phyloP scores from a whole-genome alignment of 495 filamentous ascomycete genomes.

The Xeromyces bisporus region DNA sequence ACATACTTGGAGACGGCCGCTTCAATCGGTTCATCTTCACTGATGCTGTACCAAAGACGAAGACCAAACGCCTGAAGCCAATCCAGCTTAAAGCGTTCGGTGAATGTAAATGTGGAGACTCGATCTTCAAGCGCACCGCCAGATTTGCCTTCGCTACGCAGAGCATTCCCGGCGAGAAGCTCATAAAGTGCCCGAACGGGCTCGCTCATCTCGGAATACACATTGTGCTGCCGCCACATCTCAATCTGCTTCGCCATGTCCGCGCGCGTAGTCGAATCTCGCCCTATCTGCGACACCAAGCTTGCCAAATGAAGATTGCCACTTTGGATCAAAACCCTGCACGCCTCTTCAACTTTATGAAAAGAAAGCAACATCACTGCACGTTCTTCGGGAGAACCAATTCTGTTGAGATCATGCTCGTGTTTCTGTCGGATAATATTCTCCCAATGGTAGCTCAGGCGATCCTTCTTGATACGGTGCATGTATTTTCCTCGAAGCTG shows the following conservation, averaged over 20 bases:
- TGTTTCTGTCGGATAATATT: conserved; percentile 31
- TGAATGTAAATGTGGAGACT: conserved; percentile 56
- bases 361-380: conserved; percentile 65
- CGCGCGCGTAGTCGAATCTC: conserved; percentile 41
- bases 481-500: conserved; percentile 23
- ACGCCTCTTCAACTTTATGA: conserved; percentile 64
- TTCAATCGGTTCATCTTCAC: conserved; percentile 46
- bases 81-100: conserved; percentile 64
- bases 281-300: conserved; percentile 63
- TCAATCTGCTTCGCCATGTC: conserved; percentile 64
- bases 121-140: conserved; percentile 54
- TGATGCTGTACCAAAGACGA: conserved; percentile 68
- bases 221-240: conserved; percentile 64
- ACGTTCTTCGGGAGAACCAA: conserved; percentile 55
- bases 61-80: conserved; percentile 90
- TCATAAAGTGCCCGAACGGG: conserved; percentile 78
- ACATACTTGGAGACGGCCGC: conserved; percentile 52
- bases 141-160: conserved; percentile 55
- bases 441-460: conserved; percentile 30
- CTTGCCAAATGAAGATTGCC: conserved; percentile 68
- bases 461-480: conserved; percentile 37
- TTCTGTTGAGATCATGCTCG: conserved; percentile 27
- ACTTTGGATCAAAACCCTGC: conserved; percentile 52
- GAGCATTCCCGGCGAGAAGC: conserved; percentile 69
- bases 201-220: conserved; percentile 73